Conservation (phyloP, 2,329 filamentous ascomycete species). For the Zymoseptoria tritici region DNA sequence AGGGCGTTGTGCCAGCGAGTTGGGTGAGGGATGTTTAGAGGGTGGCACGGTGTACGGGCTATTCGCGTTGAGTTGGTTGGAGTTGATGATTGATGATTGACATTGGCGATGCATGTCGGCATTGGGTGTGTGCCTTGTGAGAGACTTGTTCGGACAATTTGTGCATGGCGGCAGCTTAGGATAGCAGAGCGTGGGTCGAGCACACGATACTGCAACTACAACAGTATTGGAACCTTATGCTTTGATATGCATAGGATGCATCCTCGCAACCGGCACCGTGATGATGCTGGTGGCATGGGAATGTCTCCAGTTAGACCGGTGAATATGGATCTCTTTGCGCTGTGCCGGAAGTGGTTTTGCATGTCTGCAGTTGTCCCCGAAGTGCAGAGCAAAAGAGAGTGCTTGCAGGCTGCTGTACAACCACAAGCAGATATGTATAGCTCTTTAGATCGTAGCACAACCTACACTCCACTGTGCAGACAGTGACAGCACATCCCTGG, state of each 20-base stretch:
- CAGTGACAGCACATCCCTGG: not conserved
- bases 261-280: no score
- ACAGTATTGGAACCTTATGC: no score
- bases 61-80: not conserved
- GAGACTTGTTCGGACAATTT: not conserved
- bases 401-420: not conserved
- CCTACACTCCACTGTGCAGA: not conserved
- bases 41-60: not conserved
- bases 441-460: not conserved
- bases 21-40: slow-evolving; percentile 67
- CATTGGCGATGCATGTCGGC: not conserved
- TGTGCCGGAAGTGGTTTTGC: no score
- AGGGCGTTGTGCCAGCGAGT: slow-evolving; percentile 85
- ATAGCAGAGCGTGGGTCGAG: not conserved
- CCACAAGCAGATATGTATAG: not conserved
- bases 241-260: no score
- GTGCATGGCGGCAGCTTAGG: not conserved
- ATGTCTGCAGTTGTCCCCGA: no score
- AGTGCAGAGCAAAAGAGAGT: no score
- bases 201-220: no score
- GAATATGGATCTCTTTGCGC: no score
- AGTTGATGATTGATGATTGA: not conserved
- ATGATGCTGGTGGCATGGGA: no score
- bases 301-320: no score
- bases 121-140: not conserved